phyloP scores from a whole-genome alignment of 495 filamentous ascomycete species.

The Podospora appendiculata region DNA sequence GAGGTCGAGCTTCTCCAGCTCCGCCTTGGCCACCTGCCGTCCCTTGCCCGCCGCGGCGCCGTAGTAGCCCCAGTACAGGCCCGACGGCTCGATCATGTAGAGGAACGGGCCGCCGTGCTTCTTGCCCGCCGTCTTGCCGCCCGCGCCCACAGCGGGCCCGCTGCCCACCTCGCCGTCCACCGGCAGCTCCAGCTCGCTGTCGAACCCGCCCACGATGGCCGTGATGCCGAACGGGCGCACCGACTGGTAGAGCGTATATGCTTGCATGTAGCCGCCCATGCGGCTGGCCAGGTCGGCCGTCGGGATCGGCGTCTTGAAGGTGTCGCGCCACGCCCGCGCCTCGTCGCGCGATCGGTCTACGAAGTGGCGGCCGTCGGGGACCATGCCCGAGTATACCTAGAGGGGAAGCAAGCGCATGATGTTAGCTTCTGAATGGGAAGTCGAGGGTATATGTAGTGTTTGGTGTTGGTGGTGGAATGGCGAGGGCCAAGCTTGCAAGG shows the following conservation, averaged over 20 bases:
- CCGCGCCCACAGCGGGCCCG: slow-evolving; percentile 68
- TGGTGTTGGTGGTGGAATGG: not conserved
- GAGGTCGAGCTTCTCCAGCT: slow-evolving; percentile 96
- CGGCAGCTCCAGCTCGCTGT: slow-evolving; percentile 66
- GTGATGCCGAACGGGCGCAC: slow-evolving; percentile 96
- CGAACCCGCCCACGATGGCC: slow-evolving; percentile 89
- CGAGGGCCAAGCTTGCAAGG: not conserved
- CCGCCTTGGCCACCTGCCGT: slow-evolving; percentile 89
- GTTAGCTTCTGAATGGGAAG: not conserved
- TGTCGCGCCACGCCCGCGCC: slow-evolving; percentile 76
- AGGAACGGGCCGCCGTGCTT: slow-evolving; percentile 82
- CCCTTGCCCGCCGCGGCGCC: slow-evolving; percentile 96
- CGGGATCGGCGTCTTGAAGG: slow-evolving; percentile 88
- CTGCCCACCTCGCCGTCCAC: slow-evolving; percentile 84
- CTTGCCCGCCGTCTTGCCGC: slow-evolving; percentile 66
- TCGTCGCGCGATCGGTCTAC: slow-evolving; percentile 90
- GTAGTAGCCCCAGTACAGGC: slow-evolving; percentile 97
- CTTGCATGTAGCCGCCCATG: slow-evolving; percentile 92
- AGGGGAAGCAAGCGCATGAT: not conserved
- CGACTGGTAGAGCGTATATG: slow-evolving; percentile 92
- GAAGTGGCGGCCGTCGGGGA: slow-evolving; percentile 93
- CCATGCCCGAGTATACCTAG: slow-evolving; percentile 85
- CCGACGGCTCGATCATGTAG: slow-evolving; percentile 98
- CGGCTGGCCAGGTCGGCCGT: slow-evolving; percentile 77
- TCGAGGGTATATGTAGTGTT: too few species aligned